Base-by-base conservation (phyloP, 108 stramenopile genomes). In the Nitzschia sp. region DNA sequence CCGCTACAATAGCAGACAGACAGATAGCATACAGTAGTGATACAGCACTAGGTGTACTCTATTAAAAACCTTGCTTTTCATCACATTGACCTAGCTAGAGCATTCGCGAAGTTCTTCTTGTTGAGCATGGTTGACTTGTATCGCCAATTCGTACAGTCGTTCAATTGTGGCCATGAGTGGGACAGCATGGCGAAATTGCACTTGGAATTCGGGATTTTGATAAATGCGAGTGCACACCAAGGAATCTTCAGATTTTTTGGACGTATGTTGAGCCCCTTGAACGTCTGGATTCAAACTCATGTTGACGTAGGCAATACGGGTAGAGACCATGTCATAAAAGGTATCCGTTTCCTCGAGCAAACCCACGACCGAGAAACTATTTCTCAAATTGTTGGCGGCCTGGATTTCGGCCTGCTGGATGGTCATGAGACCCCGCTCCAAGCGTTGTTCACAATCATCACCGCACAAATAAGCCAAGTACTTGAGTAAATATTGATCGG, bases 361-460 rank as follows among this genome's bases (percentile, higher is more conserved):
- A n/a, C 81, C 81, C 26, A 82, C 81, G 6, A 82, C 74, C 15
- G 74, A 50, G 70, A 82, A 82, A 19, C 67, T 45, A 32, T 82
- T 60, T 46, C 75, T 45, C 25, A 82, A 21, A 68, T 79, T 82
- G 25, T 32, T 34, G 25, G 64, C 75, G 13, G 75, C 81, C 34
- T 82, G 77, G 13, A 21, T 9, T 23, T 57, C 81, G n/a, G 75
- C 61, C 66, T 73, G 64, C 1, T 76, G 53, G 13, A 82, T 6
- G 3, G 48, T 63, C 59, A 58, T 63, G 17, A 41, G 26, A 15
- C 64, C 54, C 26, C 31, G 26, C 13, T 62, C 60, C 23, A 68
- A 55, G 25, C 81, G 71, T 19, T 17, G 58, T 0, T 29, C 25
- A 47, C 81, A 82, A 44, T 82, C 76, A 27, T 65, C 62, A 8